These are phyloP conservation scores for Mycena galopus DNA, from an alignment of 768 basidiomycete genomes.

Conservation along the genomic window DNA sequence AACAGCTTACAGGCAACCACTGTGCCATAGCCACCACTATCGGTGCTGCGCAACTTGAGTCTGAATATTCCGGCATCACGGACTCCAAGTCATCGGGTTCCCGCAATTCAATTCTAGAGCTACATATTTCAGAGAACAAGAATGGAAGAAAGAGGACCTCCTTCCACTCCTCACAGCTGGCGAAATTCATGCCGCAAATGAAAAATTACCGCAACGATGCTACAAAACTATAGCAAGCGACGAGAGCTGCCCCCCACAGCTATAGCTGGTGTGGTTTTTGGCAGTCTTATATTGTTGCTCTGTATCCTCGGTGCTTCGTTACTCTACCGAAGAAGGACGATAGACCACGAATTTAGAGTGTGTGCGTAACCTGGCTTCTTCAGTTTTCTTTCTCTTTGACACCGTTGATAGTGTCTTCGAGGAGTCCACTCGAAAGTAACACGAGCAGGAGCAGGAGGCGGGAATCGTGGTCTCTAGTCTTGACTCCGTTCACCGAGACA, in stretches of 20 bases:
- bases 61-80: not conserved
- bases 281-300: not conserved
- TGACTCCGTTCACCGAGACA: conserved; percentile 3
- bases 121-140: not conserved
- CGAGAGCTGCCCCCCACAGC: not conserved
- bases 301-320: not conserved
- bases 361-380: not conserved
- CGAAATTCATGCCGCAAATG: not conserved
- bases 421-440: not conserved
- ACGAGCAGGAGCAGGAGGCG: not conserved
- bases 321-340: not conserved
- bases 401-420: not conserved
- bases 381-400: not conserved
- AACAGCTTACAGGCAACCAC: no score
- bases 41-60: no score
- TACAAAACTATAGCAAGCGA: not conserved
- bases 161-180: not conserved
- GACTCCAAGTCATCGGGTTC: not conserved
- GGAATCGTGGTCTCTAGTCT: not conserved
- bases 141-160: not conserved
- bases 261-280: not conserved
- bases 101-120: no score
- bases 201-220: not conserved
- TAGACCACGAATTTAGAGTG: not conserved
- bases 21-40: no score